These are phyloP conservation scores for Cyphellophora attinorum DNA, from an alignment of 2,329 filamentous ascomycete species.

Conservation along the genomic window DNA sequence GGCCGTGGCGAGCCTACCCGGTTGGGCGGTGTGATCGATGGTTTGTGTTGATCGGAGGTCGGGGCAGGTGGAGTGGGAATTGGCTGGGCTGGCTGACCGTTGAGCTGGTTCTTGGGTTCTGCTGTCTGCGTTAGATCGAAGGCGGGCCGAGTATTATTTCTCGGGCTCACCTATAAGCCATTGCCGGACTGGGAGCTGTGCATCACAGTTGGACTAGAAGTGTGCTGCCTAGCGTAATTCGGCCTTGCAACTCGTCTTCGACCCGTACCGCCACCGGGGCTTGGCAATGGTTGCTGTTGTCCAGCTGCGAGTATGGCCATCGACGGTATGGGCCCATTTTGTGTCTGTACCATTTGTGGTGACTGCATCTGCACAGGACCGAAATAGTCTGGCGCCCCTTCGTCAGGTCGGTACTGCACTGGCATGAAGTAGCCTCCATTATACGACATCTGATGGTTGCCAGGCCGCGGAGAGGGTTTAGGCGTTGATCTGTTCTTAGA, in stretches of 20 bases:
- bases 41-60: slow-evolving; percentile 33
- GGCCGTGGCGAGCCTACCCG: slow-evolving; percentile 41
- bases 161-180: slow-evolving; percentile 21
- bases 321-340: slow-evolving; percentile 42
- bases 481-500: slow-evolving; percentile 67
- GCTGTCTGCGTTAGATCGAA: slow-evolving; percentile 26
- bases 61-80: slow-evolving; percentile 45
- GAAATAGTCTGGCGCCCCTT: slow-evolving; percentile 73
- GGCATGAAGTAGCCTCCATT: slow-evolving; percentile 35
- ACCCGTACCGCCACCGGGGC: slow-evolving; percentile 58
- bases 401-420: slow-evolving; percentile 57
- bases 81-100: slow-evolving; percentile 27
- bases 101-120: slow-evolving; percentile 31
- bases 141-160: slow-evolving; percentile 22
- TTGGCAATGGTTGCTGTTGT: slow-evolving; percentile 70
- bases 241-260: slow-evolving; percentile 52
- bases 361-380: slow-evolving; percentile 53
- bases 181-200: slow-evolving; percentile 36
- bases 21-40: slow-evolving; percentile 38
- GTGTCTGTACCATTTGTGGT: slow-evolving; percentile 28
- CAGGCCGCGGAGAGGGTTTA: slow-evolving; percentile 61
- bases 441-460: slow-evolving; percentile 42
- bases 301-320: slow-evolving; percentile 76
- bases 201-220: slow-evolving; percentile 68
- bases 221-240: slow-evolving; percentile 60